Evolutionary conservation across 2,329 filamentous ascomycete species (phyloP), one percentile per base, ranked within the genome.

Genomic region (Microdochium trichocladiopsis): DNA sequence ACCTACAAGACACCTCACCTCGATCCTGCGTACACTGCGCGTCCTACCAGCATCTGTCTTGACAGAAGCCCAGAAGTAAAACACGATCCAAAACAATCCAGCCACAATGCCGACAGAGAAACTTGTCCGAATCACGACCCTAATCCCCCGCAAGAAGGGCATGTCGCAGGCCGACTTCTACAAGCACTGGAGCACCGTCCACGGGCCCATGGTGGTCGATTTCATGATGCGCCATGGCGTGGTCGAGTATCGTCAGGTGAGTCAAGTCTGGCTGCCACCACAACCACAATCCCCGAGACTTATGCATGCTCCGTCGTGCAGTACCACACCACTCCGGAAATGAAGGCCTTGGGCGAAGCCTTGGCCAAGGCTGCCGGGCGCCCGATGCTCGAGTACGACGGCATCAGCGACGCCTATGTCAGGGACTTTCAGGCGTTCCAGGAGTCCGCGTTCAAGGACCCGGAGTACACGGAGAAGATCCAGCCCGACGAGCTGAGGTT

Each of bases 191-290:
- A 55, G 53, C 2, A 49, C 57, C 28, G 54, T 56, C 6, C 57
- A 60, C 41, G 58, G 51, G 11, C 57, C 58, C 0, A 33, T 57
- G n/a, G 55, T 52, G 24, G 53, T 52, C 25, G 58, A 60, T 28
- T 58, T 57, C 50, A 58, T 60, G 55, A 50, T 54, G 41, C 50
- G 56, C 14, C 57, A 57, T 25, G 52, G 53, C 31, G 53, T 58
- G 4, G 21, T 56, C 11, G 52, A 53, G 51, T 57, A 55, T 49
- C 48, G 48, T 8, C 57, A 51, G 49, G 49, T 51, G 22, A 28
- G 49, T 31, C n/a, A n/a, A n/a, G n/a, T n/a, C n/a, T n/a, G n/a
- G n/a, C n/a, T n/a, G n/a, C n/a, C n/a, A n/a, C 22, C 16, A 5
- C 25, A 16, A 4, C 10, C 21, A 37, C 33, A 16, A 9, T 33